Percentiles rank a stretch among this genome's conserved stretches.
phyloP scores from a whole-genome alignment of 139 green algal species.

The Chlamydomonas sp. region DNA sequence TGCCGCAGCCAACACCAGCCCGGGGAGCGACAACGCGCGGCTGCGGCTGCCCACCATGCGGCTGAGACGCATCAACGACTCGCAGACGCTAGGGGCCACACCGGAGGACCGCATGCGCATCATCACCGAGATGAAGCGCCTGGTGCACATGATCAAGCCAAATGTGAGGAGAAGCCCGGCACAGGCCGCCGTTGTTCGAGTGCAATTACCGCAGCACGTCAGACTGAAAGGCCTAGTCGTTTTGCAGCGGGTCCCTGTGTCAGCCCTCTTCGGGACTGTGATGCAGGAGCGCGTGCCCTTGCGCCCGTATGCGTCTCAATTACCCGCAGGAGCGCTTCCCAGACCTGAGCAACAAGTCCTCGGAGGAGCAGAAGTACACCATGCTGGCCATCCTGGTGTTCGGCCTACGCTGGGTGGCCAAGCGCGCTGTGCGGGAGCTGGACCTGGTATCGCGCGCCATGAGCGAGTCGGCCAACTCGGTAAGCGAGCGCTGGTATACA shows the following conservation, averaged over 20 bases:
- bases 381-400: constrained; percentile 19
- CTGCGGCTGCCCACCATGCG: background rate
- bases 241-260: too few relatives aligned
- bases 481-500: background rate
- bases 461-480: constrained; percentile 27
- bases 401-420: constrained; percentile 36
- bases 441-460: constrained; percentile 36
- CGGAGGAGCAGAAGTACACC: constrained; percentile 12
- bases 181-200: too few relatives aligned
- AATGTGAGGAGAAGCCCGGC: background rate
- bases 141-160: background rate
- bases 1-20: too few relatives aligned
- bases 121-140: background rate
- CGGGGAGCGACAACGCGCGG: background rate
- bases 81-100: background rate
- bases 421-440: constrained; percentile 22
- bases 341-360: background rate
- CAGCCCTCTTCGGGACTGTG: too few relatives aligned
- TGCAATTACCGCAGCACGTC: too few relatives aligned
- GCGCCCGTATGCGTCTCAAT: too few relatives aligned
- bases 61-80: background rate
- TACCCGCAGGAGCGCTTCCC: background rate
- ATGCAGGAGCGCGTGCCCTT: too few relatives aligned
- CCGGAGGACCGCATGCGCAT: background rate
- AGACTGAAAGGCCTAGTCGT: too few relatives aligned